Percentiles rank a stretch among this genome's conserved stretches.
Evolutionary conservation across 768 basidiomycete species (phyloP).

Genomic region (Asterophora parasitica): DNA sequence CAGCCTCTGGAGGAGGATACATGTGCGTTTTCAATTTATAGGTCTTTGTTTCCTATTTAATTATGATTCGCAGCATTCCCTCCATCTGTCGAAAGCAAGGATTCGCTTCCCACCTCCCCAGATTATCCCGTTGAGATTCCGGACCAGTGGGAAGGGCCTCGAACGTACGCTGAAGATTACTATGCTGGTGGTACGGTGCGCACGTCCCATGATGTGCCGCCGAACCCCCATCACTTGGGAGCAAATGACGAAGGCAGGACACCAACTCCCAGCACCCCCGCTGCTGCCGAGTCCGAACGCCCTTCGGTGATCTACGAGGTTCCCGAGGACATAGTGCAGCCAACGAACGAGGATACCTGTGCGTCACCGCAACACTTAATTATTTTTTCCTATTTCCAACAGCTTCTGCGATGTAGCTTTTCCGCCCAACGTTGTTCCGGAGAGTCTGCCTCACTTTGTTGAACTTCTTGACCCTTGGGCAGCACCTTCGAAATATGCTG

Average conservation of each 20-base stretch:
- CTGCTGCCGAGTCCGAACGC: background rate
- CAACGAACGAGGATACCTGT: slow-evolving; percentile 10
- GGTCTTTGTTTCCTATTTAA: background rate
- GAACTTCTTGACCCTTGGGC: slow-evolving; percentile 37
- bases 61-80: slow-evolving; percentile 7
- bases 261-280: slow-evolving; percentile 1
- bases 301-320: slow-evolving; percentile 6
- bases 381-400: background rate
- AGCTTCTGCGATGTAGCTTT: background rate
- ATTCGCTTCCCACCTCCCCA: slow-evolving; percentile 6
- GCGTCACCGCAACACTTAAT: background rate
- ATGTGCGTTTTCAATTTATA: slow-evolving; percentile 18
- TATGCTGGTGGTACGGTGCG: slow-evolving; percentile 26
- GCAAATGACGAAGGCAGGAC: slow-evolving; percentile 7
- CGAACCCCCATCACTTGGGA: slow-evolving; percentile 7
- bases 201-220: background rate
- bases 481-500: slow-evolving; percentile 34
- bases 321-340: slow-evolving; percentile 12
- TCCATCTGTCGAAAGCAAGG: background rate
- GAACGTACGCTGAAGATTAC: slow-evolving; percentile 30
- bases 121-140: slow-evolving; percentile 23
- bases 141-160: slow-evolving; percentile 31
- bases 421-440: slow-evolving; percentile 9
- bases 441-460: slow-evolving; percentile 8
- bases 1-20: slow-evolving; percentile 30